Evolutionary conservation across 257 asterid genomes (phyloP), one percentile per base, ranked within the genome.

Genomic region (Verbena officinalis): DNA sequence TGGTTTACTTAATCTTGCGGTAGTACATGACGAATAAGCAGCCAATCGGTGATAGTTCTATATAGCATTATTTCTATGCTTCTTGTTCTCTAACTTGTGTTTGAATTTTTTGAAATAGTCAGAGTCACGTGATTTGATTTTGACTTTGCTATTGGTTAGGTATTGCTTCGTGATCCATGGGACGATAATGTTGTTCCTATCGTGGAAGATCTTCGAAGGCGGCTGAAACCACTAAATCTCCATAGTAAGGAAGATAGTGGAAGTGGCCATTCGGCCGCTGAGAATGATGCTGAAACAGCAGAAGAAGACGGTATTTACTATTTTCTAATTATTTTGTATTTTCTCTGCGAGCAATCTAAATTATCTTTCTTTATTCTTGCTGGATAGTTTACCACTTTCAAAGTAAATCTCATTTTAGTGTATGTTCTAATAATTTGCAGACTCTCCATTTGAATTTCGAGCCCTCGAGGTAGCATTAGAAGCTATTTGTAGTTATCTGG

Each of bases 401-500:
- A 9, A 16, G 19, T 62, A n/a, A 23, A 62, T 30, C 42, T 31
- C 19, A 31, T 43, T 12, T 14, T 44, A 13, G 4, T 6, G 5
- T 21, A 7, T 36, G 4, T 69, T n/a, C 53, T 70, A 59, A 50
- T 71, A 1, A 54, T 60, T 45, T 59, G 55, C 88, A 89, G 96
- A 86, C 73, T 82, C 88, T 71, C 91, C 95, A 23, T 89, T 89
- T 74, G 95, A 89, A 69, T 89, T 89, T 46, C 74, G 80, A 72
- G 96, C 96, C 23, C 79, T 89, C 33, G 96, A 89, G 79, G 95
- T 89, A 7, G 95, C 96, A 45, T 67, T 89, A 68, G 96, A 89
- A 73, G 96, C 92, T 54, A 89, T 89, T 71, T 89, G 96, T 69
- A 89, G 92, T 75, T 84, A 59, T 58, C 86, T 82, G 57, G 75